Base-by-base conservation (phyloP, 2,329 filamentous ascomycete species). In the Aspergillus hiratsukae region DNA sequence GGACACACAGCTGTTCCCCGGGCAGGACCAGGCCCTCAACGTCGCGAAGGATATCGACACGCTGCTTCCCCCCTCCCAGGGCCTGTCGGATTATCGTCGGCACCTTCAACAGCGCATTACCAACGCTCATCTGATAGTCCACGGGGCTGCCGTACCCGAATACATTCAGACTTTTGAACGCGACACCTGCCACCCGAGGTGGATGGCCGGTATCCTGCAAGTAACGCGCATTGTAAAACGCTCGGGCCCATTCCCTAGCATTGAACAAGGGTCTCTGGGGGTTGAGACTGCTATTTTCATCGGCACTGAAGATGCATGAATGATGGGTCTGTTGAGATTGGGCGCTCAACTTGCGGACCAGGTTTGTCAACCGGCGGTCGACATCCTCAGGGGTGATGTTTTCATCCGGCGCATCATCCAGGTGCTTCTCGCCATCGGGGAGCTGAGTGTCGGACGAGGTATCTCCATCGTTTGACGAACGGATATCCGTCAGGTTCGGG, bases 11-110 rank as follows among this genome's bases (percentile, higher is more conserved):
- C 72, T 81, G 78, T 66, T 81, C 79, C 35, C 79, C 79, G 51
- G 73, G 72, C 21, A 73, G 73, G 6, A 88, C 65, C 1, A 87
- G 57, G 1, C 86, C 86, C 59, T 87, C 80, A 57, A 88, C 86
- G 54, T 77, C 72, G 45, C 77, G 75, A 6, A 88, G 72, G 55
- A 87, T 87, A 25, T 81, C 37, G 17, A 57, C 51, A n/a, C 27
- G 49, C 51, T 37, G 55, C 27, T 25, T 21, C 10, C 25, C n/a
- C 21, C 25, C 49, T 23, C 37, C 27, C 4, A 51, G 27, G 9
- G 19, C 29, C 48, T 37, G 48, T 25, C 37, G 45, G n/a, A 45
- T 5, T 25, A 45, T n/a, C 23, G 25, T 43, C 17, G 37, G 31
- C 29, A n/a, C 37, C 46, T 57, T 57, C 17, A 57, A 25, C 17